Percentiles rank a stretch among this genome's conserved stretches.
Conservation (phyloP, 2,329 filamentous ascomycete species). For the Botrytis fabae region DNA sequence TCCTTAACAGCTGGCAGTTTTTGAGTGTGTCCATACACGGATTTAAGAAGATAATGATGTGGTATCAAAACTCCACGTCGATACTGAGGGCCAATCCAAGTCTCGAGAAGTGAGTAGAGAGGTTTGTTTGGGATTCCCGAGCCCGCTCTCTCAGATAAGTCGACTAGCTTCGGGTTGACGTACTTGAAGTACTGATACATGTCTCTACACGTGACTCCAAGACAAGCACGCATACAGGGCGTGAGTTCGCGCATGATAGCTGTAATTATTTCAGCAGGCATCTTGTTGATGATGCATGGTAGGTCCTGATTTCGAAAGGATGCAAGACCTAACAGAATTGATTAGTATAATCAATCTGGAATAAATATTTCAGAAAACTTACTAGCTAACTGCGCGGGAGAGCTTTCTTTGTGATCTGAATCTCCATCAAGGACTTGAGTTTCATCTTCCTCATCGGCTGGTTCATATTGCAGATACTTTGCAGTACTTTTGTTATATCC, state of each 20-base stretch:
- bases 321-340: neutral
- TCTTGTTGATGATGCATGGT: neutral
- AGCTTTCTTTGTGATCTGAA: neutral
- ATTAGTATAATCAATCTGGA: neutral
- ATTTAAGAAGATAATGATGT: neutral
- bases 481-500: neutral
- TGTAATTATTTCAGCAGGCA: neutral
- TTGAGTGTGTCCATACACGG: neutral
- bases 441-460: neutral
- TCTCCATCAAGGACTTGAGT: neutral
- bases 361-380: neutral
- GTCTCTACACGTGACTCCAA: neutral
- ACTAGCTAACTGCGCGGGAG: neutral
- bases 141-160: neutral
- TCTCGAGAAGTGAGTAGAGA: neutral
- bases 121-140: too few species aligned
- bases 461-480: neutral
- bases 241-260: neutral
- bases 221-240: neutral
- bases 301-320: too few species aligned
- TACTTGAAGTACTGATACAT: constrained; percentile 1
- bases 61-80: neutral
- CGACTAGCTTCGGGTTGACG: neutral
- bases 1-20: neutral
- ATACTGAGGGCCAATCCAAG: neutral